Percentiles rank a stretch among this genome's conserved stretches.
Evolutionary conservation across 176 grass and related monocot genomes (phyloP).

Genomic region (Areca catechu): DNA sequence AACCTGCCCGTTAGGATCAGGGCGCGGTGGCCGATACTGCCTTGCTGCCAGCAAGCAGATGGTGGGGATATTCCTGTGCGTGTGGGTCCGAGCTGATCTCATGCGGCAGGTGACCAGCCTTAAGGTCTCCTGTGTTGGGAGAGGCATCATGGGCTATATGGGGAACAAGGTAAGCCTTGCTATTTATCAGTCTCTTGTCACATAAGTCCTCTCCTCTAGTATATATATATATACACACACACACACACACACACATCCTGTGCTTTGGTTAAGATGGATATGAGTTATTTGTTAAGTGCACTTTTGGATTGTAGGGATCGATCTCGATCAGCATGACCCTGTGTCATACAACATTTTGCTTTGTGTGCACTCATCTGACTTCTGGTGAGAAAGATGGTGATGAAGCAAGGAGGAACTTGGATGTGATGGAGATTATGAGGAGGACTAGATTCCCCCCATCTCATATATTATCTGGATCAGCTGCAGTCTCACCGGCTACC

Average conservation of each 20-base stretch:
- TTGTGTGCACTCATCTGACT: conserved; percentile 6
- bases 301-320: conserved; percentile 24
- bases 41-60: conserved; percentile 76
- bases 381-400: conserved; percentile 10
- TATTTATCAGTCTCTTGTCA: background rate
- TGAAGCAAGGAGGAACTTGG: conserved; percentile 9
- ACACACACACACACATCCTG: no score
- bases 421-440: conserved; percentile 12
- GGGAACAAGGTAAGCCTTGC: conserved; percentile 55
- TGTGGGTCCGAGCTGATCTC: conserved; percentile 57
- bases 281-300: no score
- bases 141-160: conserved; percentile 94
- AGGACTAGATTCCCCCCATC: conserved; percentile 3
- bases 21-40: conserved; percentile 13
- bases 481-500: conserved; percentile 37
- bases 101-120: conserved; percentile 31
- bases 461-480: background rate
- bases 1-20: background rate
- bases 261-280: no score
- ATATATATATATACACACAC: no score
- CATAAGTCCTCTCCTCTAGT: no score
- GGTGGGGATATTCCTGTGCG: conserved; percentile 87
- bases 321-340: conserved; percentile 9
- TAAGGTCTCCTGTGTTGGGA: conserved; percentile 52
- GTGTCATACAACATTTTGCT: conserved; percentile 4